Evolutionary conservation across 192 early-diverging fungal species (phyloP), one percentile per base, ranked within the genome.

Genomic region (Helicostylum pulchrum): DNA sequence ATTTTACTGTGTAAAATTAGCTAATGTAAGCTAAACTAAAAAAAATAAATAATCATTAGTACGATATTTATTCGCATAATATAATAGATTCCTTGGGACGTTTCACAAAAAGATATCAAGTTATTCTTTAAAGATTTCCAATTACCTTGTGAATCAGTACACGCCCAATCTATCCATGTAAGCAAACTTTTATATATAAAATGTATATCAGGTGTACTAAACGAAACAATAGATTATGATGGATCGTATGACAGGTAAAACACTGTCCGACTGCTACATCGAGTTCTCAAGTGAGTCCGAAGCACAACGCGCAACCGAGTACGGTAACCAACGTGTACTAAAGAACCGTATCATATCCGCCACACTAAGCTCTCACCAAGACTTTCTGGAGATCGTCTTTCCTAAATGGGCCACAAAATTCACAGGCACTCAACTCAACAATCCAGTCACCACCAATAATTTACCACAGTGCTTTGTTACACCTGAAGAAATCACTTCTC

Each of bases 221-320:
- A 3, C 11, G 30, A 15, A 14, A 17, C 21, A 36, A 54, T 20
- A 85, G 70, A 82, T 85, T 34, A 67, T 82, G 60, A 82, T 83
- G 78, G 82, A 84, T 66, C 71, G 86, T 26, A 66, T 77, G 0
- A 85, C 87, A n/a, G 90, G 90, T 1, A 90, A 90, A 59, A 91
- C 87, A 0, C 77, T 80, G 47, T 82, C 84, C 32, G 85, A 88
- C 54, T 81, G 80, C 10, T 91, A 82, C 67, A 67, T 90, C 45
- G 89, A 90, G 64, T 78, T 92, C 31, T 61, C 77, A 11, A 81
- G 77, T 0, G 45, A 61, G 7, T 68, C 45, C 2, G 83, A 90
- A 17, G 81, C 86, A 7, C 71, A 73, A 39, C 68, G 66, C 15
- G 85, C 86, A 0, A 72, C 87, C 2, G 77, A 86, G 10, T 61